Evolutionary conservation across 176 grass and related monocot species (phyloP), one percentile per base, ranked within the genome.

Genomic region (Oryza longistaminata): DNA sequence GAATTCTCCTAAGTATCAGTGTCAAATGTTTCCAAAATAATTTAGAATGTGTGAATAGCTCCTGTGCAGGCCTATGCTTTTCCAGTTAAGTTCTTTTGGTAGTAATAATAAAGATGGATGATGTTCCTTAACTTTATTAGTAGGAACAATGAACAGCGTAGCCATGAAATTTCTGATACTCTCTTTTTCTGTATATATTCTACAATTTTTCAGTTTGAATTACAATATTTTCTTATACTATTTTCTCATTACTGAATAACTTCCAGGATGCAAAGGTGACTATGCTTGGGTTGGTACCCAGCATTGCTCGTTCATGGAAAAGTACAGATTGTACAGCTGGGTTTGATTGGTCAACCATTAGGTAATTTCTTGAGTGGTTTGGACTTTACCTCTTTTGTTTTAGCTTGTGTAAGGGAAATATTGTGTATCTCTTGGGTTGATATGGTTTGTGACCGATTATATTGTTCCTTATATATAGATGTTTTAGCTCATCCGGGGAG

Each of bases 261-360:
- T 77, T 90, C 17, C 70, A 98, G 96, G 96, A 98, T 89, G 87
- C 93, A 73, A 98, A 92, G 77, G 93, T 98, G 71, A 94, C 96
- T 77, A 98, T 98, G 96, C 96, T 98, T 81, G 96, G 96, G 78
- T 73, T 98, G 26, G 93, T 98, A 85, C 96, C 96, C 49, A 98
- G 93, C 77, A 95, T 98, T 76, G 96, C 89, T 55, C 91, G 96
- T 25, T 89, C 91, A 64, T 98, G 96, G 96, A 98, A 92, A 87
- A 94, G 73, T 71, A 94, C 81, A 68, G 86, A 94, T 82, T 95
- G 96, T 75, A 98, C 91, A 66, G 86, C 83, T 3, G 91, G 91
- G 82, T 83, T 95, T 37, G 91, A 98, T 86, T 98, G 96, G 93
- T 95, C 91, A 69, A 89, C 42, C 58, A 90, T 98, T 71, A 86